phyloP scores from a whole-genome alignment of 2,329 filamentous ascomycete species.

The Verticillium isaacii region DNA sequence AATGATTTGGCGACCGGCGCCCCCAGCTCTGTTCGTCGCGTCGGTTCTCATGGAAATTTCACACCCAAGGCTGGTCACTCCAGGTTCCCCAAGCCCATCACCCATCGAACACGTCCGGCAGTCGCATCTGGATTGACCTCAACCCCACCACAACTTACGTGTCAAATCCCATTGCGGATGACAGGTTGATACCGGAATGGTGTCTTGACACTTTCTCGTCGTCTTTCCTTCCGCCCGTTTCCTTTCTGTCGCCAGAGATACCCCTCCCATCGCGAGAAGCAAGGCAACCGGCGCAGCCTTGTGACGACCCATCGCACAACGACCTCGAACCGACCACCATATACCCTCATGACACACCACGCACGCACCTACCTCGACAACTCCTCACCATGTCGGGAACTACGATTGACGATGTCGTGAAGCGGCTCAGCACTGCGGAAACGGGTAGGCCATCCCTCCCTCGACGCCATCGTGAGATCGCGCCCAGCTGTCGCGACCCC shows the following conservation, averaged over 20 bases:
- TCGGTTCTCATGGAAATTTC: conserved; percentile 30
- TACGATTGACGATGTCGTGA: conserved; percentile 59
- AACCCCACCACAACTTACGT: background rate
- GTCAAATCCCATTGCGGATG: background rate
- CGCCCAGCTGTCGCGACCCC: background rate
- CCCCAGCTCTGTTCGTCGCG: conserved; percentile 29
- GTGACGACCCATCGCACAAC: background rate
- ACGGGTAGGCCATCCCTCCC: conserved; percentile 37
- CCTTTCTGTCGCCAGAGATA: conserved; percentile 7
- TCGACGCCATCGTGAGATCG: background rate
- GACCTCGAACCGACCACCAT: background rate
- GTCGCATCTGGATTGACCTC: background rate
- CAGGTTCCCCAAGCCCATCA: background rate
- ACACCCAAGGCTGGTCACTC: conserved; percentile 4
- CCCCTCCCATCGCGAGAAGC: conserved; percentile 3
- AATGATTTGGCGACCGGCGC: conserved; percentile 33
- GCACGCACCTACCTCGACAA: background rate
- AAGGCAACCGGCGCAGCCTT: background rate
- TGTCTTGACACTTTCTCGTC: background rate
- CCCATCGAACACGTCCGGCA: background rate
- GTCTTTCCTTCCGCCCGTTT: conserved; percentile 1
- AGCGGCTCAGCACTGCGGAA: conserved; percentile 52
- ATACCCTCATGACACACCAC: background rate
- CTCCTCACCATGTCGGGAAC: conserved; percentile 48
- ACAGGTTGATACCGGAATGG: background rate